Base-by-base conservation (phyloP, 345 rosid genomes). In the Brassica nigra region DNA sequence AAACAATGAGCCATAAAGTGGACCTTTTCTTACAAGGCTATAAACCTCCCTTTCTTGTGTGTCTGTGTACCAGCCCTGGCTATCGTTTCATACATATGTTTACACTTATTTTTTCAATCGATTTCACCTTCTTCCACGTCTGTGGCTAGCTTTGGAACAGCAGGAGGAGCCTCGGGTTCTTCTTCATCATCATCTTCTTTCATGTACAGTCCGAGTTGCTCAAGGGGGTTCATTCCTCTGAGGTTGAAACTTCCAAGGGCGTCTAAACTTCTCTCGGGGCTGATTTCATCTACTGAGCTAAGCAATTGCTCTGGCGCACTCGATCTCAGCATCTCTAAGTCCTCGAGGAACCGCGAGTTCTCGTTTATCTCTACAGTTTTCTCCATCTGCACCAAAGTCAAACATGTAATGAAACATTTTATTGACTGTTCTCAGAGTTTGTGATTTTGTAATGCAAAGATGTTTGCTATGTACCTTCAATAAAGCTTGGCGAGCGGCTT, bases 321-420 rank as follows among this genome's bases (percentile, higher is more conserved):
- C 7, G 89, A 78, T 77, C 96, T 91, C 58, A 95, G 88, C 99
- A 91, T 89, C 85, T 95, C 97, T 37, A 95, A 80, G 80, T 95
- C 98, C 80, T 93, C 85, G 12, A 95, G 92, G 76, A 93, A 93
- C 66, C 87, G 86, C 73, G 93, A 84, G 83, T 89, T 93, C 89
- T 91, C 99, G 39, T 91, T 90, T 70, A 95, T 93, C 68, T 91
- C 96, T n/a, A 95, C 94, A 6, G 97, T 95, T 82, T 89, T 95
- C 74, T 95, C 99, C 91, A 95, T 91, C 99, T 95, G 87, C 81
- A 85, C 3, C 62, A 15, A 62, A 74, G 58, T 52, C 61, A 71
- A 66, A 62, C 39, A 62, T 31, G 20, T 33, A 39, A 30, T 18
- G 23, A 16, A 52, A 8, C 62, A 39, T 29, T 1, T 11, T 15